Evolutionary conservation across 352 stramenopile genomes (phyloP), one percentile per base, ranked within the genome.

Genomic region (Phytophthora kernoviae): DNA sequence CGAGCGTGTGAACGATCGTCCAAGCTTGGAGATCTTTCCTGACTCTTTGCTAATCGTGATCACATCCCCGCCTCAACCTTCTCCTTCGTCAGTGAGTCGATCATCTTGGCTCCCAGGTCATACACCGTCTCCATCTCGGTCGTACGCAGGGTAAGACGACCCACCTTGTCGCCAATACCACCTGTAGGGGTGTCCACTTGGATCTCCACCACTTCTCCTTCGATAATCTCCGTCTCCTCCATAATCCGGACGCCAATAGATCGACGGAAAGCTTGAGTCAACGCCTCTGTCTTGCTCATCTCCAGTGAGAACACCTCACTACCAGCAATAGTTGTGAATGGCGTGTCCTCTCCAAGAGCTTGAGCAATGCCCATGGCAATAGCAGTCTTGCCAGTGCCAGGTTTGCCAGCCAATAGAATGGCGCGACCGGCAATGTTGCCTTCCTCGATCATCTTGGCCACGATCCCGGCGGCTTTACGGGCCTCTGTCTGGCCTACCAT

Each of bases 121-220:
- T 99, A 99, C 17, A 99, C 96, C 0, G 97, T 99, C 87, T 99
- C 97, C 97, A 99, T 99, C 75, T 99, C 98, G 1, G 98, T 99
- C 47, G 97, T 99, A 45, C 97, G 98, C 21, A 99, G 75, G 32
- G 97, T 99, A 34, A 99, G 77, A 18, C 97, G 81, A 37, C 97
- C 97, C 10, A 91, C 73, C 46, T 93, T 91, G 48, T 95, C 87
- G 39, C 85, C 87, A 4, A 81, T 73, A 24, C 76, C 83, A 9
- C 81, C 84, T 0, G 82, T 96, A 1, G 87, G 77, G 11, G 82
- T 90, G 54, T 99, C 97, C 58, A 99, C 95, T 79, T 99, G 96
- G 62, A 99, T 98, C 71, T 99, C 98, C 17, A 99, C 97, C 14
- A 99, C 97, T 84, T 99, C 98, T 55, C 98, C 98, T 77, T 99